Evolutionary conservation across 163 green algal genomes (phyloP), one percentile per base, ranked within the genome.

Genomic region (Picocystis sp.): DNA sequence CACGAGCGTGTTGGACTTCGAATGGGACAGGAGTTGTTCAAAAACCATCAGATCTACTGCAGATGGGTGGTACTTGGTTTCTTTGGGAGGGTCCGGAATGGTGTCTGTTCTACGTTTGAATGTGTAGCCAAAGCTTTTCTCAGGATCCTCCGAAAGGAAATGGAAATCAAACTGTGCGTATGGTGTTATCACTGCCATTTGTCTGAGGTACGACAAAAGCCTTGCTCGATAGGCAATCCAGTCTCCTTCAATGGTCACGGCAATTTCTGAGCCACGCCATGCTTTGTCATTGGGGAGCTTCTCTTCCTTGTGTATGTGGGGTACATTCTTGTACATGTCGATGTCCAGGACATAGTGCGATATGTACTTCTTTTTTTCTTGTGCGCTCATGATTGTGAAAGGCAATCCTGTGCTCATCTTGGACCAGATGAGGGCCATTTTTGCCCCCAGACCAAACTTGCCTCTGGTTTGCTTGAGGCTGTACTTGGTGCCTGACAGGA

Each of bases 381-480:
- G 53, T 0, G 83, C 74, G 48, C 67, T 82, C 22, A 25, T 53
- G 49, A 97, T 79, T 58, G 84, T 70, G 56, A 97, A 93, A 2
- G 88, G 88, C 61, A 95, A 72, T 0, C 86, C 88, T 0, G 86
- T 95, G 53, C 75, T 90, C 84, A 95, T 93, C 68, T 97, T 95
- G 57, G 69, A 83, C 85, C 86, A 95, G 56, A 95, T 95, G 10
- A 95, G 74, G 43, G 81, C 85, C 88, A 97, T 97, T 74, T 97
- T 97, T 43, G 87, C 86, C n/a, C 88, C 88, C 34, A 95, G 75
- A 1, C 87, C 86, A 77, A 95, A 96, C 69, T 94, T 94, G 56
- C 87, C 86, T 17, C 84, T 71, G 15, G 84, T 93, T 75, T 93
- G 82, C 64, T 81, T 82, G 14, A 95, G 75, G 13, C 83, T 85